A percentile compares a stretch with the other conserved stretches of the same genome.
Conservation (phyloP, 2,329 filamentous ascomycete genomes). For the Ascochyta clinopodiicola region DNA sequence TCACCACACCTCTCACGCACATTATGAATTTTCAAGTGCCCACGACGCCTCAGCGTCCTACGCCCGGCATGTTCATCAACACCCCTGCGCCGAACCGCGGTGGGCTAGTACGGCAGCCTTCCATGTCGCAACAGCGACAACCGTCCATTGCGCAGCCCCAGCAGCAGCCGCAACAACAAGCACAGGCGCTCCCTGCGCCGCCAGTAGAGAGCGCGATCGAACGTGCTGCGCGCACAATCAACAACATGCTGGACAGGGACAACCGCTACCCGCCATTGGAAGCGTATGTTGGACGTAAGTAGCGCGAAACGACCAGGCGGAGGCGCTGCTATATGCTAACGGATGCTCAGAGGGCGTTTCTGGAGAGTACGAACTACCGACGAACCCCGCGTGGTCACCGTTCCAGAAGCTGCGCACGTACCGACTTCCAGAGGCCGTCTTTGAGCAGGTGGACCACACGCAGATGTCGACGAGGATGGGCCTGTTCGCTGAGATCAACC, state of each 20-base stretch:
- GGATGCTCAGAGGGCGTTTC: conserved; percentile 76
- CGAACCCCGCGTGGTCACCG: conserved; percentile 75
- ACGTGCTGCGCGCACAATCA: conserved; percentile 83
- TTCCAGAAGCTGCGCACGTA: conserved; percentile 89
- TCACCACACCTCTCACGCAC: conserved; percentile 15
- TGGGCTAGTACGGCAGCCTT: conserved; percentile 32
- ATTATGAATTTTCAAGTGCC: conserved; percentile 41
- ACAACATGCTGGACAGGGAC: conserved; percentile 76
- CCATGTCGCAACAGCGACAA: conserved; percentile 28
- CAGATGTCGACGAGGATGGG: conserved; percentile 94
- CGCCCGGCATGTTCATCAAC: conserved; percentile 78
- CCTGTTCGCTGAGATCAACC: conserved; percentile 90
- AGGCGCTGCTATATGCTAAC: conserved; percentile 35
- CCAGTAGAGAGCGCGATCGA: conserved; percentile 66
- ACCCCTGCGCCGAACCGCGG: conserved; percentile 66
- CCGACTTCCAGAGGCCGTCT: conserved; percentile 88
- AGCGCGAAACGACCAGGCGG: background rate
- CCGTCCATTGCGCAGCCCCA: conserved; percentile 37
- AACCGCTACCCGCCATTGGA: conserved; percentile 87
- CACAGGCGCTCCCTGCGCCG: conserved; percentile 32
- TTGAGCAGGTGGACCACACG: conserved; percentile 88
- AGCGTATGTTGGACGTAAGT: conserved; percentile 83
- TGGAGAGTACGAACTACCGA: conserved; percentile 85
- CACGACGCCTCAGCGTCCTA: conserved; percentile 69
- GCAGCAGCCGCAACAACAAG: conserved; percentile 26